Evolutionary conservation across 495 filamentous ascomycete genomes (phyloP).

Genomic region (Echria macrotheca): DNA sequence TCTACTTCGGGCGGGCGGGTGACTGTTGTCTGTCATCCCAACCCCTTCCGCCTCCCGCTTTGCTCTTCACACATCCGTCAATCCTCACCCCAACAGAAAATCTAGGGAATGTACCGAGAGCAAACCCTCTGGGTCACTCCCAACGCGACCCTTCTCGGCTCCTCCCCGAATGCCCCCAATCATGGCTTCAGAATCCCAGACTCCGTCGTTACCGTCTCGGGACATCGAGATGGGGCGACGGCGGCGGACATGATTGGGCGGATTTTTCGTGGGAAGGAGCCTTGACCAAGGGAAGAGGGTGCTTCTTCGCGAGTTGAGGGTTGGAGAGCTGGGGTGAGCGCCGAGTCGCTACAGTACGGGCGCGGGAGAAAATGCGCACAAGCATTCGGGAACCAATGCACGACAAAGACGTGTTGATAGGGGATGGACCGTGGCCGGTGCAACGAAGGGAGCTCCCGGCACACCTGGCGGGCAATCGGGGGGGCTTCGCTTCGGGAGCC

Average conservation of each 20-base stretch:
- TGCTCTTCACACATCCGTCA: neutral
- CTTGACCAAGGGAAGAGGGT: neutral
- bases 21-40: neutral
- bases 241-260: neutral
- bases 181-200: neutral
- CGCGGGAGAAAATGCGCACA: too few species aligned
- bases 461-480: too few species aligned
- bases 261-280: neutral
- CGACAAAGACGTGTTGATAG: too few species aligned
- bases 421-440: too few species aligned
- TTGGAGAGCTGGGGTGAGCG: neutral
- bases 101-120: neutral
- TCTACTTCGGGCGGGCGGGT: neutral
- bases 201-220: neutral
- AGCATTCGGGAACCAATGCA: too few species aligned
- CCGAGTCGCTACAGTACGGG: neutral
- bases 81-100: neutral
- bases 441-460: too few species aligned
- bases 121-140: neutral
- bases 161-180: too few species aligned
- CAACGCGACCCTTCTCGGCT: too few species aligned
- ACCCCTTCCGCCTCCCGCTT: neutral
- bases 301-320: neutral
- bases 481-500: too few species aligned
- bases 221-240: neutral